Evolutionary conservation across 2,329 filamentous ascomycete genomes (phyloP), one percentile per base, ranked within the genome.

Genomic region (Cladophialophora yegresii): DNA sequence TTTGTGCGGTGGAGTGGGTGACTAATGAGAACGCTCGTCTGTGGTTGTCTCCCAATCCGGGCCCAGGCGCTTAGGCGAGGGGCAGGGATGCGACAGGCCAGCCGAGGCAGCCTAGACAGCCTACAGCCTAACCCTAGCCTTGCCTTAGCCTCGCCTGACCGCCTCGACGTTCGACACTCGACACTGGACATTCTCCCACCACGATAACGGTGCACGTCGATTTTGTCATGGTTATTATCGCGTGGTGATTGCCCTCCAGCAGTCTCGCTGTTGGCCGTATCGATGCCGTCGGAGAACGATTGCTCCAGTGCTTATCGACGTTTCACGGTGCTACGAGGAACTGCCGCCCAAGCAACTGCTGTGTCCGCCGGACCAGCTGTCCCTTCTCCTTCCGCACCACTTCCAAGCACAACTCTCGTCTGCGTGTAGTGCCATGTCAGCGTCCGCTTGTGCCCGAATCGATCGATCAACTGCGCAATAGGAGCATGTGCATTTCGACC

Each of bases 1-100:
- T 56, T 49, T 58, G 60, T 54, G 58, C 22, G 58, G 58, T 58
- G 61, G 54, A 53, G 32, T 30, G 28, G 16, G 57, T 59, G 61
- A 63, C 61, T 63, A 63, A 63, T 60, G 61, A 47, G 49, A 63
- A 59, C n/a, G 20, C 36, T 16, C 36, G 36, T 6, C 36, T 16
- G 13, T n/a, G 36, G 36, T 3, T 5, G 12, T 43, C 13, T 16
- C 36, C 36, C 36, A 16, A 43, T 43, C 28, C 43, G 45, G 22
- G 53, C 28, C 36, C 47, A 10, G 22, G 51, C 51, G 51, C 51
- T 54, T 59, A 59, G 57, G 51, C 51, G 20, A 54, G 51, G 51
- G 28, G 3, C 30, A 54, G 51, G 36, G 36, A 43, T n/a, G 4
- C 47, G 12, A 16, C 16, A 43, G 60, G 28, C 40, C 49, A 22